Conservation (phyloP, 2,329 filamentous ascomycete genomes). For the Arthrobotrys sinensis region DNA sequence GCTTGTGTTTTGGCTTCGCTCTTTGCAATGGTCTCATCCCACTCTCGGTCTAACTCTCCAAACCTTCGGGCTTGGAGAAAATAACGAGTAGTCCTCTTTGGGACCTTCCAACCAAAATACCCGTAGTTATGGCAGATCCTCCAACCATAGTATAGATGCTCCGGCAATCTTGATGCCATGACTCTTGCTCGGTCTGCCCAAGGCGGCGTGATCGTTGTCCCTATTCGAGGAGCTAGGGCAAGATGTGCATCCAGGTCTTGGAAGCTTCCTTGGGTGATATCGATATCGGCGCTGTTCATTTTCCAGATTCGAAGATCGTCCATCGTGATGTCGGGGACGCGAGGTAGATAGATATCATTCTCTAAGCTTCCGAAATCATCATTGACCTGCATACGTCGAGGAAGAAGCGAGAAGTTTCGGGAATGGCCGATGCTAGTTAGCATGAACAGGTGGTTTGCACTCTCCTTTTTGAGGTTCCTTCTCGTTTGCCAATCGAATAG, state of each 20-base stretch:
- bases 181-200: slow-evolving; percentile 34
- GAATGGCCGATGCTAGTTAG: slow-evolving; percentile 38
- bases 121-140: slow-evolving; percentile 58
- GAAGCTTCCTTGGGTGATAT: slow-evolving; percentile 26
- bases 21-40: slow-evolving; percentile 51
- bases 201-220: slow-evolving; percentile 17
- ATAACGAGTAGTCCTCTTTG: slow-evolving; percentile 18
- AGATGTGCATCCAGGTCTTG: slow-evolving; percentile 13
- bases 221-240: not conserved
- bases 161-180: slow-evolving; percentile 31
- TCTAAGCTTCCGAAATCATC: slow-evolving; percentile 40
- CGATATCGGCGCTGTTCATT: slow-evolving; percentile 51
- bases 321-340: slow-evolving; percentile 24
- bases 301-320: slow-evolving; percentile 45
- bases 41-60: slow-evolving; percentile 51
- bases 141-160: slow-evolving; percentile 58
- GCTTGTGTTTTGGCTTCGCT: slow-evolving; percentile 44
- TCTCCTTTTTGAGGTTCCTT: slow-evolving; percentile 27
- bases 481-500: slow-evolving; percentile 51
- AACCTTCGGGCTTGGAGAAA: slow-evolving; percentile 42
- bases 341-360: slow-evolving; percentile 45
- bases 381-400: slow-evolving; percentile 42
- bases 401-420: slow-evolving; percentile 43
- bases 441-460: slow-evolving; percentile 41
- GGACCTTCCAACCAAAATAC: slow-evolving; percentile 54